Evolutionary conservation across 2,329 filamentous ascomycete genomes (phyloP), one percentile per base, ranked within the genome.

Genomic region (Amphichorda felina): DNA sequence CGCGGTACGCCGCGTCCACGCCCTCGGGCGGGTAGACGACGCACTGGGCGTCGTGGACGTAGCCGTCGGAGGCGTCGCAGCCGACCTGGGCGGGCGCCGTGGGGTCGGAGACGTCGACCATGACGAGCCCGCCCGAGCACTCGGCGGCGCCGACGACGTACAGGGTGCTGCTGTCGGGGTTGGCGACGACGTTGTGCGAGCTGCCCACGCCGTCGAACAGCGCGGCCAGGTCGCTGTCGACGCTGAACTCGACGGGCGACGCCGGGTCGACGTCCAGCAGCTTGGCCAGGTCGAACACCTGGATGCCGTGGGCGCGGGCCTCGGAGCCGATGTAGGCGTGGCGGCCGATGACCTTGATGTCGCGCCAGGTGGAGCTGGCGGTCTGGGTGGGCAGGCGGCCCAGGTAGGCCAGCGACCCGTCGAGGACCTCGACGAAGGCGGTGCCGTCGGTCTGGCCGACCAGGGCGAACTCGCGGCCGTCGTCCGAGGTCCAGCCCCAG

Each of bases 271-370:
- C 45, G 11, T 51, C 49, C 25, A 63, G 48, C 15, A 70, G 57
- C 32, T 66, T 36, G 8, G 6, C 67, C 64, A 75, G 60, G 44
- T 78, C 72, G 41, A 78, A 78, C 47, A 77, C 67, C 51, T 78
- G 73, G 17, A 78, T 62, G 19, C 68, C 66, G 44, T 76, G 72
- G 36, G 54, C 49, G n/a, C 45, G 42, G 4, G 65, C 61, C 44
- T 60, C 56, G 34, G 49, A 54, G 19, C 56, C 56, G 18, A 60
- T 51, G 32, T 57, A 41, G 17, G 50, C 38, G 40, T 45, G 51
- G 43, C 50, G 43, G 41, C 49, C 50, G 46, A 49, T 57, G 2
- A 48, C 47, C 10, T 49, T 46, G 38, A 59, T 52, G 43, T 59
- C 56, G 6, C 52, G 46, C 55, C 55, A 59, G n/a, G n/a, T n/a